Percentiles rank a stretch among this genome's conserved stretches.
Conservation (phyloP, 768 basidiomycete species). For the Boletus sensibilis region DNA sequence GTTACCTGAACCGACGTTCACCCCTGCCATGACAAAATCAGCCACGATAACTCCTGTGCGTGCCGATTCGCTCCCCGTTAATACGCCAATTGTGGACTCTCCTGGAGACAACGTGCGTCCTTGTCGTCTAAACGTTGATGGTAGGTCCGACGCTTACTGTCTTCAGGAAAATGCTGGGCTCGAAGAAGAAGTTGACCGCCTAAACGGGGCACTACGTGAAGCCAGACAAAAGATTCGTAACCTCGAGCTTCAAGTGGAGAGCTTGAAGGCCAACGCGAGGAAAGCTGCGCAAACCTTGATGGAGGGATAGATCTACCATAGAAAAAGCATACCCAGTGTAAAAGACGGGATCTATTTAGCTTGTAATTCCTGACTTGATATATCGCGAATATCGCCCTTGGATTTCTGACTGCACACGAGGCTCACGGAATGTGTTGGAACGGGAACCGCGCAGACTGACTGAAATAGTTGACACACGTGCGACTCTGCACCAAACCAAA, state of each 20-base stretch:
- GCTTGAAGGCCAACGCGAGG: constrained; percentile 68
- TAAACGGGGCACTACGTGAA: constrained; percentile 70
- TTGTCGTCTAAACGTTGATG: constrained; percentile 2
- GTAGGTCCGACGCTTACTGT: neutral
- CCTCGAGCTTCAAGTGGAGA: constrained; percentile 80
- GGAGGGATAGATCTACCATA: constrained; percentile 19
- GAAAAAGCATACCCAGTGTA: constrained; percentile 1
- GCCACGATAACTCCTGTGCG: constrained; percentile 20
- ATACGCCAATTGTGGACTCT: neutral
- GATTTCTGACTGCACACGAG: constrained; percentile 1
- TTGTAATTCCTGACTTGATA: neutral
- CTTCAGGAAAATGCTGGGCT: constrained; percentile 29
- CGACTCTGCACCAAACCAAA: neutral
- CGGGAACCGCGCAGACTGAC: neutral
- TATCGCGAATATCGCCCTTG: neutral
- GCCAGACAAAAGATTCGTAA: constrained; percentile 80
- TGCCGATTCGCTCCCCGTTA: constrained; percentile 12
- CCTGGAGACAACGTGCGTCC: constrained; percentile 33
- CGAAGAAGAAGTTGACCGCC: constrained; percentile 57
- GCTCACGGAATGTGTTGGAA: neutral
- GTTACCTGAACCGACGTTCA: constrained; percentile 35
- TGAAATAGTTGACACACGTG: constrained; percentile 17
- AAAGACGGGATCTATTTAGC: neutral
- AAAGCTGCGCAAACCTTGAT: constrained; percentile 68
- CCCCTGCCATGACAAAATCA: constrained; percentile 35